phyloP scores from a whole-genome alignment of 1,284 basidiomycete species.

The Puccinia sorghi region DNA sequence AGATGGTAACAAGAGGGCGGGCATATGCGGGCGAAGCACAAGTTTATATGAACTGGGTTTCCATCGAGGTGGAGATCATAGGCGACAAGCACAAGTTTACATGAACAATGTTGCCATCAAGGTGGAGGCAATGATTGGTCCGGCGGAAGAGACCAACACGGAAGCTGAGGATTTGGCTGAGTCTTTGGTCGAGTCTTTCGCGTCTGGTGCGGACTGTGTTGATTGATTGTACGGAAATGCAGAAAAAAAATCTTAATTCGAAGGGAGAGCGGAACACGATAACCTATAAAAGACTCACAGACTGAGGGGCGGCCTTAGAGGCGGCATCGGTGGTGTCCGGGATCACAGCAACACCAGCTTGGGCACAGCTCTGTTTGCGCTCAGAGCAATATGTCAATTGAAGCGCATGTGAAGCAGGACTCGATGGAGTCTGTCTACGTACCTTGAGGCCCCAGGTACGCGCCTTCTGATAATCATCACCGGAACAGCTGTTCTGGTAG shows the following conservation, averaged over 20 bases:
- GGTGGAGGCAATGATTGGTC: background rate
- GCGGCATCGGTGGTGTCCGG: background rate
- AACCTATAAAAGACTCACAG: background rate
- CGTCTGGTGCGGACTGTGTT: background rate
- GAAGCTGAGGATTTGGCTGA: background rate
- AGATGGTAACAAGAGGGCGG: too few relatives aligned
- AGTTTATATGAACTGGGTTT: too few relatives aligned
- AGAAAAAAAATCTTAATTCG: background rate
- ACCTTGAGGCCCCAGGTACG: conserved; percentile 25
- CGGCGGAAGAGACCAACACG: background rate
- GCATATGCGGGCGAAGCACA: too few relatives aligned
- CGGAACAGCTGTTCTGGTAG: conserved; percentile 9
- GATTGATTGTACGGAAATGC: background rate
- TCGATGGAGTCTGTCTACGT: background rate
- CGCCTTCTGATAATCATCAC: background rate
- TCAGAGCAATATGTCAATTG: background rate
- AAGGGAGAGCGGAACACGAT: background rate
- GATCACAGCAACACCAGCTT: background rate
- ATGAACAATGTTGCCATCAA: background rate
- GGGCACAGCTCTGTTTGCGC: conserved; percentile 6
- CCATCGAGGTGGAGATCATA: background rate
- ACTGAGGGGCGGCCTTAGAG: background rate
- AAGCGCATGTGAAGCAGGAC: background rate
- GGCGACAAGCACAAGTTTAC: background rate
- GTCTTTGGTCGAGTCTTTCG: too few relatives aligned